Base-by-base conservation (phyloP, 2,329 filamentous ascomycete species). In the Verticillium nonalfalfae region DNA sequence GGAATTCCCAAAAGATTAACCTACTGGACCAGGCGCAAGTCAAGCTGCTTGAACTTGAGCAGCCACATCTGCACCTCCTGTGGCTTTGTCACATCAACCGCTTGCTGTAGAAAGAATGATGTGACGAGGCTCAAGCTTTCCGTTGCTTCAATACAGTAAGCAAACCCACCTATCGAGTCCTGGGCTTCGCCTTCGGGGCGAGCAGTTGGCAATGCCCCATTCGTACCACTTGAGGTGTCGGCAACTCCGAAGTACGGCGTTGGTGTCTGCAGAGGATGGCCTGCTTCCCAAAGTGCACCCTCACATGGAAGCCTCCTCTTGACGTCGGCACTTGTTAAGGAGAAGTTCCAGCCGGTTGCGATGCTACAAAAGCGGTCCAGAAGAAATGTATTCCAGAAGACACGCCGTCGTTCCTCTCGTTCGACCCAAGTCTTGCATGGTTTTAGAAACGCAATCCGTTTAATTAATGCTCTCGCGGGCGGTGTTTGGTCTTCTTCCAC, bases 61-160 rank as follows among this genome's bases (percentile, higher is more conserved):
- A 80, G 64, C 78, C 78, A 80, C 31, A 69, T 68, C 18, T 74
- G 71, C 14, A 79, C 69, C 50, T 77, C 71, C 7, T 74, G 70
- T 2, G 69, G 68, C 54, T 74, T 69, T 11, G 69, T 68, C 6
- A 76, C 65, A 50, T 79, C 72, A 13, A 79, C 69, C 9, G 69
- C 67, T 40, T 79, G 74, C 58, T 77, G 76, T 0, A 79, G 70
- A 56, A 79, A 79, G 62, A 75, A 79, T 0, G 71, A 76, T 0
- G 73, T 77, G 1, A 79, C 76, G 1, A 72, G 72, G 33, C 73
- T 77, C 2, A 79, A 66, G 5, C 74, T 77, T 61, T 79, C 78
- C 0, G 76, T 77, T 0, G 77, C 77, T 62, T 79, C 77, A n/a
- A 79, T 74, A n/a, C 72, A 73, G 62, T 78, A 80, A 0, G 78